phyloP scores from a whole-genome alignment of 2,329 filamentous ascomycete genomes.

The Capronia americana region DNA sequence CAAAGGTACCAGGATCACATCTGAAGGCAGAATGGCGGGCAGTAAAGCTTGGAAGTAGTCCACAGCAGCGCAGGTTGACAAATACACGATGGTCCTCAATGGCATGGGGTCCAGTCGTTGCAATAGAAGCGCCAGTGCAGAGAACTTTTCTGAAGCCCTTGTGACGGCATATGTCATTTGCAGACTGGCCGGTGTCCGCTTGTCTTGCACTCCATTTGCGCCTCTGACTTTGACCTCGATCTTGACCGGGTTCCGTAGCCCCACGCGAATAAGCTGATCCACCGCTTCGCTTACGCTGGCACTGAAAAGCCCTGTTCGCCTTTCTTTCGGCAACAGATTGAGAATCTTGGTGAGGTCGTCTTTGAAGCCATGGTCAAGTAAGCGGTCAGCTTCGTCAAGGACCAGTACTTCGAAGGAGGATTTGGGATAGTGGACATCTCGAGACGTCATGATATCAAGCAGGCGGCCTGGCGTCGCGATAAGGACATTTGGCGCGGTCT shows the following conservation, averaged over 20 bases:
- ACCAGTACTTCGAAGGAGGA: slow-evolving; percentile 91
- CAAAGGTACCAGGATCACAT: slow-evolving; percentile 75
- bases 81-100: slow-evolving; percentile 85
- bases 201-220: slow-evolving; percentile 75
- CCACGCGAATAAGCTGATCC: slow-evolving; percentile 88
- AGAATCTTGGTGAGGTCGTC: slow-evolving; percentile 79
- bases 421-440: slow-evolving; percentile 84
- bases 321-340: slow-evolving; percentile 84
- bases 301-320: slow-evolving; percentile 91
- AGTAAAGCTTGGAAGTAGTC: slow-evolving; percentile 90
- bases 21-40: slow-evolving; percentile 69
- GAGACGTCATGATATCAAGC: slow-evolving; percentile 83
- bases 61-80: slow-evolving; percentile 92
- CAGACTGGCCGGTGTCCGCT: slow-evolving; percentile 85
- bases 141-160: slow-evolving; percentile 79
- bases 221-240: slow-evolving; percentile 91
- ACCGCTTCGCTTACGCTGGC: slow-evolving; percentile 96
- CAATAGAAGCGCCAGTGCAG: slow-evolving; percentile 74
- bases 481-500: slow-evolving; percentile 83
- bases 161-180: slow-evolving; percentile 84
- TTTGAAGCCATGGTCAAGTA: slow-evolving; percentile 93
- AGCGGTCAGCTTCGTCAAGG: slow-evolving; percentile 89
- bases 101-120: slow-evolving; percentile 73
- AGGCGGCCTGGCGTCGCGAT: slow-evolving; percentile 90
- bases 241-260: slow-evolving; percentile 90